Base-by-base conservation (phyloP, 805 yeast genomes). In the Yamadazyma akitaensis region DNA sequence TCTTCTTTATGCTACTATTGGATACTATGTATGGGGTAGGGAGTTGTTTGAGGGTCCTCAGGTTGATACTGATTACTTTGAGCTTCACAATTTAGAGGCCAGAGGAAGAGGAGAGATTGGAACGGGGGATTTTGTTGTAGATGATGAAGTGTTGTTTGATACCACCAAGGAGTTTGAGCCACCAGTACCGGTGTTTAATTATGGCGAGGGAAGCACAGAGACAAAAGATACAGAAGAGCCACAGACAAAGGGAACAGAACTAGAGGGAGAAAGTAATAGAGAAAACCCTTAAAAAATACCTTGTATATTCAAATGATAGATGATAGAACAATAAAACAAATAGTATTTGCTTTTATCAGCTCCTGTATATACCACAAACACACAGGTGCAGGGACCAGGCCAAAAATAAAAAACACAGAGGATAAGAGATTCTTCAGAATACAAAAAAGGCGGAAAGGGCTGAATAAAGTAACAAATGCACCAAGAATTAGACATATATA, bases 11-110 rank as follows among this genome's bases (percentile, higher is more conserved):
- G 78, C 84, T 0, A 50, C 74, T 0, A 49, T 79, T 4, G 72
- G 75, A n/a, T 86, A 80, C 64, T 67, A 68, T 42, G 56, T 67
- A 9, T 86, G 88, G 87, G 94, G 92, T 1, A 70, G 65, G 26
- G 50, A 67, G 13, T 73, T 76, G 47, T 85, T 86, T 65, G 79
- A 75, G 32, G 86, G 90, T 0, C 94, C 94, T 0, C 63, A 70
- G 21, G 63, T 79, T 8, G 81, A 78, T 48, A 62, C 65, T 1
- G 76, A 72, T 18, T 70, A 70, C 50, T 62, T 72, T 43, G 74
- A 69, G 51, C 58, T 71, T 30, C 62, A 67, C 43, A 62, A 60
- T 43, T 45, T 63, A 30, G 64, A 62, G 43, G 56, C 65, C 7
- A 54, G 53, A 16, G 54, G 53, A 19, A 42, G 53, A 24, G 38